Base-by-base conservation (phyloP, 352 stramenopile genomes). In the Blastocystis sp. region DNA sequence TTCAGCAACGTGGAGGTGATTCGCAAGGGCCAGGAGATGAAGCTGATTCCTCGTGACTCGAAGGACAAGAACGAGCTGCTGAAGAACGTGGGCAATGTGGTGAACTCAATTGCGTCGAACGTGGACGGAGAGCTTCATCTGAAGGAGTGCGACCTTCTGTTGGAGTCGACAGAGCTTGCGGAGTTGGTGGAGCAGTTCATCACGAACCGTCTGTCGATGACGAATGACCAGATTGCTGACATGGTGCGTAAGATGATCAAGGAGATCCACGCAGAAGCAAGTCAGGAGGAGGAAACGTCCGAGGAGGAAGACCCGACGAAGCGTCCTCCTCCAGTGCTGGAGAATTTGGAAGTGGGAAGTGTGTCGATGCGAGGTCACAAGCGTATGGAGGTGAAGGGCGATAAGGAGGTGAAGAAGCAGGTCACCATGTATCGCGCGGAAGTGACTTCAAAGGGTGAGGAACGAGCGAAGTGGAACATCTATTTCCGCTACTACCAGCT, bases 401-500 rank as follows among this genome's bases (percentile, higher is more conserved):
- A 81, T 2, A 61, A 29, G 21, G 29, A 40, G 2, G 48, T 29
- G 32, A 64, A 59, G 69, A 81, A 81, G 69, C 27, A 64, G 49
- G 48, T 81, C 16, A 81, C 69, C 4, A 16, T 42, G 24, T 81
- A 81, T n/a, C 61, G 63, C 44, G 40, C 63, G 42, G 51, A 81
- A 24, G 69, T 81, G 27, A 49, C 34, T 1, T 64, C 44, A 11
- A 3, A 59, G 27, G 69, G 69, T 0, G 69, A 81, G 24, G 29
- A 81, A 24, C 46, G 40, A 21, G 69, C 69, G 2, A 16, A 24
- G 36, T 81, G 69, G 69, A 64, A 81, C 42, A 32, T 81, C 18
- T 81, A 65, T n/a, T 63, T 81, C 48, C 69, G 69, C 69, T 81
- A 81, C 48, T 36, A 46, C n/a, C 44, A 63, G 7, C 40, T 81